Evolutionary conservation across 768 basidiomycete species (phyloP), one percentile per base, ranked within the genome.

Genomic region (Hirschioporus abietinus): DNA sequence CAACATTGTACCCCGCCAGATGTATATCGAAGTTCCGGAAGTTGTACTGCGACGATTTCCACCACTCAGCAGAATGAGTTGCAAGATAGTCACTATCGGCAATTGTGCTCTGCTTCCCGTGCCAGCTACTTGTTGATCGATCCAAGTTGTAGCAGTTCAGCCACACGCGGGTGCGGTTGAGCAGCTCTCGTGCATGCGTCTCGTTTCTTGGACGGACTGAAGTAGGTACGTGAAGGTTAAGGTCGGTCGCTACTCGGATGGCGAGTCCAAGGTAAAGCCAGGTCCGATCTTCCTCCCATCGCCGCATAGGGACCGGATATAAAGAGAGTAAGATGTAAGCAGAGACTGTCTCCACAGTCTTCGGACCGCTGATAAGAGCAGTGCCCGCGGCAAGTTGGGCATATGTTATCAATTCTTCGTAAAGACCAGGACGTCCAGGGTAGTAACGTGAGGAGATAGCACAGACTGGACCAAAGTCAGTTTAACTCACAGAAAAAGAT

Each of bases 231-330:
- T 97, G 92, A 42, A 98, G 82, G 72, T 96, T 95, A 25, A 98
- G 82, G 74, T 96, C 95, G 26, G 88, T 93, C 0, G 95, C 95
- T 67, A 92, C 86, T 68, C 93, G 83, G 68, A 96, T 94, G 8
- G 93, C 94, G 30, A 95, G 81, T 7, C 95, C 95, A 24, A 96
- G 87, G 75, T 92, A 94, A 62, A 96, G 76, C 92, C 93, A 97
- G 64, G 89, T 89, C 27, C 93, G 83, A 72, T 96, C 93, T 69
- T 96, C 93, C 72, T 95, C 93, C 89, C 93, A 95, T 34, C 88
- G 84, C 63, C 86, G 84, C 0, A 88, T 83, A 0, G 92, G 92
- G 0, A 91, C 81, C 65, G 88, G 86, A 77, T 91, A 90, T 70
- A 98, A 76, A 73, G 91, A 88, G 70, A 93, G 79, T 25, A 92